Base-by-base conservation (phyloP, 1,284 basidiomycete species). In the Athelia sp. region DNA sequence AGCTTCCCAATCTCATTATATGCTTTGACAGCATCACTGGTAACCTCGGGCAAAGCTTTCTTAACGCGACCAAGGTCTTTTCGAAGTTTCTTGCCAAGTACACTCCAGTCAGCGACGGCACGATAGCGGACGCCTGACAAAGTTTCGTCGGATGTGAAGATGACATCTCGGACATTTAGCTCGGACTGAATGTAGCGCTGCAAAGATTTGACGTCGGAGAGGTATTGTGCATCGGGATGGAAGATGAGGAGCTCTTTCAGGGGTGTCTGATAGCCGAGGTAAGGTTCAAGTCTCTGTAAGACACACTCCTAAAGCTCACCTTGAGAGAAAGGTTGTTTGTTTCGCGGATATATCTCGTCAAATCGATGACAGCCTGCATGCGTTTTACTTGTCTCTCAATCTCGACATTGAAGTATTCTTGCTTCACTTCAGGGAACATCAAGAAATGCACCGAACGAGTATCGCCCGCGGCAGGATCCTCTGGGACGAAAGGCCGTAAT, bases 301-400 rank as follows among this genome's bases (percentile, higher is more conserved):
- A 23, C 35, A 19, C 9, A n/a, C 6, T 9, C 15, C 17, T 18
- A 22, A n/a, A 6, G 56, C 71, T 10, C 46, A 90, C 93, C 81
- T 97, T 97, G 58, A 96, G 76, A n/a, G 90, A 90, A 48, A 98
- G 69, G 49, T 84, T 92, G 64, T 91, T 84, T 61, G 82, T 84
- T 69, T 98, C 95, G 51, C 97, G 88, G 58, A 98, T 79, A 56
- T 87, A 87, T 56, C 97, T 84, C 17, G 89, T 88, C 53, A 99
- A 74, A 54, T 98, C 94, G 56, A 99, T 98, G 63, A 99, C 90
- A 13, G 84, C 78, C 68, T 98, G 94, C 84, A 99, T 93, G 22
- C 94, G 85, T 70, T 90, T 83, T 44, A 99, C 93, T 69, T 96
- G 90, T 48, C 95, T 84, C 73, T 98, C 94, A 58, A 99, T 97